Evolutionary conservation across 2,329 filamentous ascomycete genomes (phyloP).

Genomic region (Ascochyta lentis): DNA sequence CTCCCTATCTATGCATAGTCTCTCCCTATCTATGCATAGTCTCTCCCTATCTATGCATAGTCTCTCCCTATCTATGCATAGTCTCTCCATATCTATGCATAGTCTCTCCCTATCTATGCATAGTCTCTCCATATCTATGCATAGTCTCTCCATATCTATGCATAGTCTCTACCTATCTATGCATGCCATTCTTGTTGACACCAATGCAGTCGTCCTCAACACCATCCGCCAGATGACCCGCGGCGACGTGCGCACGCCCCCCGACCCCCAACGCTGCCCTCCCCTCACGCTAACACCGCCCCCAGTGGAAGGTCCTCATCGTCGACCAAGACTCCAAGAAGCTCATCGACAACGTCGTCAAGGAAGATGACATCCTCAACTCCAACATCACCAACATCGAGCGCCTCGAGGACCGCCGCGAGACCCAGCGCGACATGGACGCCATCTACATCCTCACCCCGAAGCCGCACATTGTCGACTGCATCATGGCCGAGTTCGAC

Average conservation of each 20-base stretch:
- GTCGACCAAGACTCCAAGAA: slow-evolving; percentile 84
- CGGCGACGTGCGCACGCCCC: slow-evolving; percentile 70
- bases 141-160: no score
- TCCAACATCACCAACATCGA: slow-evolving; percentile 97
- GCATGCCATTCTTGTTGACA: no score
- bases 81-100: no score
- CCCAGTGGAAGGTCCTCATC: slow-evolving; percentile 94
- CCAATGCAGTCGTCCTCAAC: slow-evolving; percentile 68
- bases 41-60: no score
- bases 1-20: neutral
- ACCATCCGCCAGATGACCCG: slow-evolving; percentile 79
- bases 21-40: no score
- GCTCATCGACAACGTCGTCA: slow-evolving; percentile 87
- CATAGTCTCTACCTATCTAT: slow-evolving; percentile 4
- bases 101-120: no score
- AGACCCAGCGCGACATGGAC: slow-evolving; percentile 87
- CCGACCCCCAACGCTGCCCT: slow-evolving; percentile 15
- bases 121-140: no score
- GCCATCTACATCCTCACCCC: slow-evolving; percentile 92
- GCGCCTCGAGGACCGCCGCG: slow-evolving; percentile 85
- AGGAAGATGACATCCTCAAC: slow-evolving; percentile 96
- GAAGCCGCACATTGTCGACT: slow-evolving; percentile 87
- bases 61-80: no score
- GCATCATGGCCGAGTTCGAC: slow-evolving; percentile 90
- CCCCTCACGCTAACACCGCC: slow-evolving; percentile 31